Base-by-base conservation (phyloP, 768 basidiomycete species). In the Boletus patriciae region DNA sequence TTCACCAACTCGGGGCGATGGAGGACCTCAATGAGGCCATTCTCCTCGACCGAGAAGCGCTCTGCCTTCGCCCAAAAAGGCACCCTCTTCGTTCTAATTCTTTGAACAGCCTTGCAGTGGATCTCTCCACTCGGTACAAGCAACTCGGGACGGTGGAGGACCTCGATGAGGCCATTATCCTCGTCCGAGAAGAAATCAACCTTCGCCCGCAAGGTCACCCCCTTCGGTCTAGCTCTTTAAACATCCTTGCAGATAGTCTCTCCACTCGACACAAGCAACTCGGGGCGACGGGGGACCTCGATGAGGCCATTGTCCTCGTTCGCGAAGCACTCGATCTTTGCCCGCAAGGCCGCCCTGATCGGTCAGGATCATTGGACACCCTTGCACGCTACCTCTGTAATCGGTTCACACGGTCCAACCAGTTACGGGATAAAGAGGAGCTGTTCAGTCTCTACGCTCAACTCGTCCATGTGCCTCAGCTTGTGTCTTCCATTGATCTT, bases 21-120 rank as follows among this genome's bases (percentile, higher is more conserved):
- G 10, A 47, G 3, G 46, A 54, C 25, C 46, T 58, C 13, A 18
- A 47, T 1, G 49, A 42, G 21, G 45, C 54, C 8, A 58, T 58
- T n/a, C 6, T 12, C 6, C 40, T 49, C 10, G 21, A 0, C 9
- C 46, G 36, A 42, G 49, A 34, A 15, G 40, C 45, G 8, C 38
- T 59, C 1, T 8, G 3, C 5, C 36, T 44, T 6, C 16, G 34
- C 9, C 34, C 36, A 4, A n/a, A 4, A n/a, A 46, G 40, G 3
- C 34, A 54, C 18, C 42, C 31, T 7, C 6, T 19, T 16, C 46
- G 43, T 3, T 42, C 50, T 0, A 43, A 2, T 9, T 43, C 50
- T 8, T 46, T 58, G 23, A 53, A 45, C 13, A 50, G 37, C 38
- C 57, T 60, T 10, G 58, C 45, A 4, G 5, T 0, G 15, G 7